These are phyloP conservation scores for Tolypocladium tropicale DNA, from an alignment of 2,329 filamentous ascomycete species.

Conservation along the genomic window DNA sequence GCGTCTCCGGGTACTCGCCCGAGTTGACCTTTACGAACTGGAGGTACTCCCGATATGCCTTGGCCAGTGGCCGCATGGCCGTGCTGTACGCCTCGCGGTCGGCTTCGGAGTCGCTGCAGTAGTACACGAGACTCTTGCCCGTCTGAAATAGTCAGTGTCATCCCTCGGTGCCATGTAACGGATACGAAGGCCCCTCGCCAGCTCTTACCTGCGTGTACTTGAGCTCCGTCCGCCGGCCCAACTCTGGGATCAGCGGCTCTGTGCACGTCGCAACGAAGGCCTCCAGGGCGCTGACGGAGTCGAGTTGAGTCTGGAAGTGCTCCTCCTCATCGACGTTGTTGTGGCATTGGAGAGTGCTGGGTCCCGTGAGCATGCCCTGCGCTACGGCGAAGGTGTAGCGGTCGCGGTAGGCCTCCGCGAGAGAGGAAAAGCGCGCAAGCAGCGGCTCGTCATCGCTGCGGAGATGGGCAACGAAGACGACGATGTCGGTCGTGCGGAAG, in stretches of 20 bases:
- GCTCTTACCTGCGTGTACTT: constrained; percentile 21
- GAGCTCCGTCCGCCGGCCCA: constrained; percentile 34
- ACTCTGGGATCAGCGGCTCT: constrained; percentile 28
- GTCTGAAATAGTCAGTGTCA: background rate
- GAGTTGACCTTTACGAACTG: constrained; percentile 37
- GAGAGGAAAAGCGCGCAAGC: constrained; percentile 15
- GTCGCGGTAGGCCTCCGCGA: constrained; percentile 27
- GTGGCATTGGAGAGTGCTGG: constrained; percentile 23
- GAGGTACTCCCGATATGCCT: constrained; percentile 35
- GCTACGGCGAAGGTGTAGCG: constrained; percentile 30
- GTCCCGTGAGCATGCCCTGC: background rate
- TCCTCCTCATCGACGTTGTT: constrained; percentile 29
- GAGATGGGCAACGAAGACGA: constrained; percentile 31
- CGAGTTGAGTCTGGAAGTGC: constrained; percentile 20
- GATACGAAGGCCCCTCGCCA: too few species aligned
- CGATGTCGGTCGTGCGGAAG: constrained; percentile 27
- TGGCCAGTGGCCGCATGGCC: constrained; percentile 28
- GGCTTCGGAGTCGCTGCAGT: constrained; percentile 10
- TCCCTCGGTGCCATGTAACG: background rate
- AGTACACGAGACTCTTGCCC: constrained; percentile 26
- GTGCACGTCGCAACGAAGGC: constrained; percentile 27
- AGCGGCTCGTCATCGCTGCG: constrained; percentile 17
- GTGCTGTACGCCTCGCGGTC: constrained; percentile 24
- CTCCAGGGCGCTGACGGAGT: constrained; percentile 21
- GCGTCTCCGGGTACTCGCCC: constrained; percentile 33